These are phyloP conservation scores for Alternaria arbusti DNA, from an alignment of 2,329 filamentous ascomycete genomes.

Conservation along the genomic window DNA sequence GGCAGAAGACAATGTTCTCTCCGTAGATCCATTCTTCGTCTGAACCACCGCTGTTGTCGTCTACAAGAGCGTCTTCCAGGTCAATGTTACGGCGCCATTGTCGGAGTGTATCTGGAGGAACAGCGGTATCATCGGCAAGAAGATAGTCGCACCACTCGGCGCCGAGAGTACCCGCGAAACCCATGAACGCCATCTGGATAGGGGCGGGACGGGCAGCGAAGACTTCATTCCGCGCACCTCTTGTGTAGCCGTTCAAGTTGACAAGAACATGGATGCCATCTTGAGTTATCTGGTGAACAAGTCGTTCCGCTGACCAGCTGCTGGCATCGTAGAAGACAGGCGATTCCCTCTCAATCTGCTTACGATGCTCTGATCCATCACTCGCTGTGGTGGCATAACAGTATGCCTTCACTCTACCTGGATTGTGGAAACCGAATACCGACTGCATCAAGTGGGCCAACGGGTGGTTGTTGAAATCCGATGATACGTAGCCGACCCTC, in stretches of 20 bases:
- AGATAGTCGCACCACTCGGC: slow-evolving; percentile 99
- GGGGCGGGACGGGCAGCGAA: slow-evolving; percentile 94
- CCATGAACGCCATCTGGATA: slow-evolving; percentile 99
- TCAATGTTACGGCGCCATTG: slow-evolving; percentile 78
- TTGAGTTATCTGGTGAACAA: slow-evolving; percentile 83
- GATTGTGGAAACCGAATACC: slow-evolving; percentile 90
- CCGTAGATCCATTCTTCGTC: slow-evolving; percentile 89
- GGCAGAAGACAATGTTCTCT: slow-evolving; percentile 94
- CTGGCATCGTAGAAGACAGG: slow-evolving; percentile 91
- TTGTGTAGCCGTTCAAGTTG: slow-evolving; percentile 97
- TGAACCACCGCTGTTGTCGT: slow-evolving; percentile 71
- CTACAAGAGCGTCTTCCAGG: slow-evolving; percentile 70
- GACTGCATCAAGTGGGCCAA: slow-evolving; percentile 98
- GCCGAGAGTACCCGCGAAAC: slow-evolving; percentile 92
- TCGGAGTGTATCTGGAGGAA: slow-evolving; percentile 80
- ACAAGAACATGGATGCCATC: slow-evolving; percentile 94
- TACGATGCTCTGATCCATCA: slow-evolving; percentile 85
- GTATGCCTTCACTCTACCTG: slow-evolving; percentile 75
- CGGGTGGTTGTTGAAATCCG: slow-evolving; percentile 98
- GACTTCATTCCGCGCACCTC: slow-evolving; percentile 95
- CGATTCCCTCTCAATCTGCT: slow-evolving; percentile 91
- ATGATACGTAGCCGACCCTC: slow-evolving; percentile 96
- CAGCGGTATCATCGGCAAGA: slow-evolving; percentile 84
- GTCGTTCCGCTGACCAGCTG: slow-evolving; percentile 80
- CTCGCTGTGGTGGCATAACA: slow-evolving; percentile 96